phyloP scores from a whole-genome alignment of 2,329 filamentous ascomycete genomes.

The Ustilaginoidea virens region DNA sequence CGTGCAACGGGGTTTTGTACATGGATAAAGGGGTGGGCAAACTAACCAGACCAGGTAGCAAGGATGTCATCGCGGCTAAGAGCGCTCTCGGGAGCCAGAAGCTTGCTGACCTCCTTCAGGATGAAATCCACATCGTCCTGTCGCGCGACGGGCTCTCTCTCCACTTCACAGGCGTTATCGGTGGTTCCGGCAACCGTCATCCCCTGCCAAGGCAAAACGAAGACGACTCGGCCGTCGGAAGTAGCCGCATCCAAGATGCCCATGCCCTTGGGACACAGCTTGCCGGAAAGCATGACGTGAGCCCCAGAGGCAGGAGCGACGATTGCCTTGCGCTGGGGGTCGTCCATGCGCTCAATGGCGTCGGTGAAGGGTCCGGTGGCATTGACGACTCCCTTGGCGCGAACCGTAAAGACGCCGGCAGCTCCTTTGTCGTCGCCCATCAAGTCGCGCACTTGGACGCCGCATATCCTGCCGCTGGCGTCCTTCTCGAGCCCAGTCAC shows the following conservation, averaged over 20 bases:
- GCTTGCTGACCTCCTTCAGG: conserved; percentile 60
- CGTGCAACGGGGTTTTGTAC: background rate
- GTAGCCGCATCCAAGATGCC: conserved; percentile 69
- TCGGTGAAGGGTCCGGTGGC: conserved; percentile 74
- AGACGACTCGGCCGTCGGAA: conserved; percentile 75
- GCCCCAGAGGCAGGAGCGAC: conserved; percentile 69
- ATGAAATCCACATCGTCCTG: conserved; percentile 75
- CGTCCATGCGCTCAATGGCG: conserved; percentile 67
- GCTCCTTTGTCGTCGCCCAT: conserved; percentile 46
- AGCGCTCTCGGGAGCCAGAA: conserved; percentile 60
- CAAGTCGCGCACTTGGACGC: conserved; percentile 40
- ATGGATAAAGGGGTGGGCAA: background rate
- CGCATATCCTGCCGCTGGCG: conserved; percentile 49
- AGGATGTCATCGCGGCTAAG: conserved; percentile 62
- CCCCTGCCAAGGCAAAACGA: conserved; percentile 77
- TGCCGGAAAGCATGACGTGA: conserved; percentile 69
- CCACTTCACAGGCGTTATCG: conserved; percentile 55
- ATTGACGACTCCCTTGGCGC: conserved; percentile 69
- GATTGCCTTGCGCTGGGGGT: conserved; percentile 51
- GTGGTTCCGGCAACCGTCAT: conserved; percentile 77
- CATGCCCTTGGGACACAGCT: conserved; percentile 67
- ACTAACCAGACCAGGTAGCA: conserved; percentile 62
- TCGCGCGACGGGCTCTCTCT: conserved; percentile 53
- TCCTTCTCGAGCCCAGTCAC: conserved; percentile 63
- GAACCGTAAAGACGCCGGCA: conserved; percentile 47